Conservation (phyloP, 2,329 filamentous ascomycete species). For the Pestalotiopsis fici region DNA sequence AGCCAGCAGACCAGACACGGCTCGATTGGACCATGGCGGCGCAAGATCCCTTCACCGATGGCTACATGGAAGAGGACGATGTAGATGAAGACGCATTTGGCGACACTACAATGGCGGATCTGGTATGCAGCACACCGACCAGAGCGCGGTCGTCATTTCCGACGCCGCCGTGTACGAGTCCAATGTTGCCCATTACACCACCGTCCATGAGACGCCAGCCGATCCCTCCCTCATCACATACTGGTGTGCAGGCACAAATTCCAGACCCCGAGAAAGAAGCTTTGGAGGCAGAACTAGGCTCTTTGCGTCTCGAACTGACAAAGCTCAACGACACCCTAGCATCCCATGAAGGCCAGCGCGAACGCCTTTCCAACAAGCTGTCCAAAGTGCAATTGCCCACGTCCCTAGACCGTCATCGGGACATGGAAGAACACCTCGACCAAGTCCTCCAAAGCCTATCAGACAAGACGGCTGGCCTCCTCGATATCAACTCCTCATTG, state of each 20-base stretch:
- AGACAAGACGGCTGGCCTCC: slow-evolving; percentile 49
- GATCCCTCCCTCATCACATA: slow-evolving; percentile 24
- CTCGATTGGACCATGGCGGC: slow-evolving; percentile 55
- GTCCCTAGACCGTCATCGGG: slow-evolving; percentile 16
- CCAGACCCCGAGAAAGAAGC: slow-evolving; percentile 42
- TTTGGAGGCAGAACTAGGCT: slow-evolving; percentile 48
- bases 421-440: slow-evolving; percentile 44
- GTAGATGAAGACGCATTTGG: slow-evolving; percentile 35
- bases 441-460: slow-evolving; percentile 45
- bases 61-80: slow-evolving; percentile 22
- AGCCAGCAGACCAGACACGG: slow-evolving; percentile 15
- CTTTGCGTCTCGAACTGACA: slow-evolving; percentile 47
- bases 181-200: slow-evolving; percentile 35
- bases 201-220: slow-evolving; percentile 25
- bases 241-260: slow-evolving; percentile 41
- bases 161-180: slow-evolving; percentile 57
- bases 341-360: slow-evolving; percentile 44
- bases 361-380: slow-evolving; percentile 26
- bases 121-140: slow-evolving; percentile 54
- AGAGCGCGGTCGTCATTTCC: slow-evolving; percentile 45
- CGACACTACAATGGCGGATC: slow-evolving; percentile 50
- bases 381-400: slow-evolving; percentile 14
- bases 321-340: slow-evolving; percentile 50
- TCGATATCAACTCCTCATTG: slow-evolving; percentile 46
- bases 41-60: slow-evolving; percentile 46